These are phyloP conservation scores for Tilletia caries DNA, from an alignment of 1,284 basidiomycete species.

Conservation along the genomic window DNA sequence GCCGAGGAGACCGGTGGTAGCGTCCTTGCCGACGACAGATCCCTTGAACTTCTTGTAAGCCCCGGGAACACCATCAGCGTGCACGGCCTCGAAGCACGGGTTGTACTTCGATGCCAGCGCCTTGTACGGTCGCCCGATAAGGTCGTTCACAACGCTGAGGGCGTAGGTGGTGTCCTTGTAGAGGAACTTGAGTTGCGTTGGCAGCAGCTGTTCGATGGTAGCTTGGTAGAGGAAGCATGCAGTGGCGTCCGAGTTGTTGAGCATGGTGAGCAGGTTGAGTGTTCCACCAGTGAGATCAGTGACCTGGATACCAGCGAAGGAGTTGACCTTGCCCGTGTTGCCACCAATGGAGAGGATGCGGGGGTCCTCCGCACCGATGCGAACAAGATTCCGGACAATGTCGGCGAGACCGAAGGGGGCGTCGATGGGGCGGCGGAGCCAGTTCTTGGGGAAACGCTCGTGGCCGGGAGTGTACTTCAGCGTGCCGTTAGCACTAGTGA, in stretches of 20 bases:
- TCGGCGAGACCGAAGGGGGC: slow-evolving; percentile 36
- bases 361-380: slow-evolving; percentile 28
- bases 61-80: slow-evolving; percentile 19
- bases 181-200: slow-evolving; percentile 29
- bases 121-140: slow-evolving; percentile 23
- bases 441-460: slow-evolving; percentile 29
- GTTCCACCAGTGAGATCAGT: slow-evolving; percentile 33
- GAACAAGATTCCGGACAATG: slow-evolving; percentile 32
- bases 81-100: slow-evolving; percentile 26
- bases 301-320: slow-evolving; percentile 34
- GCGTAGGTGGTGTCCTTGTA: slow-evolving; percentile 30
- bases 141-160: slow-evolving; percentile 28
- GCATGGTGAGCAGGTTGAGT: slow-evolving; percentile 22
- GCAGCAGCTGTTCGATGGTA: slow-evolving; percentile 19
- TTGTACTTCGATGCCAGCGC: slow-evolving; percentile 28
- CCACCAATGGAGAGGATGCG: slow-evolving; percentile 32
- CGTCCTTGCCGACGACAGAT: slow-evolving; percentile 25
- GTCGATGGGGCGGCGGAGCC: slow-evolving; percentile 33
- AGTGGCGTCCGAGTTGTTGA: slow-evolving; percentile 27
- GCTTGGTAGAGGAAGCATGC: slow-evolving; percentile 37
- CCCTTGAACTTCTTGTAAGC: slow-evolving; percentile 31
- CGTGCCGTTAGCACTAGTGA: slow-evolving; percentile 15
- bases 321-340: slow-evolving; percentile 38
- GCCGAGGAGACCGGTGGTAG: slow-evolving; percentile 21
- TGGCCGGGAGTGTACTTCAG: slow-evolving; percentile 39